Evolutionary conservation across 2,329 filamentous ascomycete genomes (phyloP), one percentile per base, ranked within the genome.

Genomic region (Didymella exigua): DNA sequence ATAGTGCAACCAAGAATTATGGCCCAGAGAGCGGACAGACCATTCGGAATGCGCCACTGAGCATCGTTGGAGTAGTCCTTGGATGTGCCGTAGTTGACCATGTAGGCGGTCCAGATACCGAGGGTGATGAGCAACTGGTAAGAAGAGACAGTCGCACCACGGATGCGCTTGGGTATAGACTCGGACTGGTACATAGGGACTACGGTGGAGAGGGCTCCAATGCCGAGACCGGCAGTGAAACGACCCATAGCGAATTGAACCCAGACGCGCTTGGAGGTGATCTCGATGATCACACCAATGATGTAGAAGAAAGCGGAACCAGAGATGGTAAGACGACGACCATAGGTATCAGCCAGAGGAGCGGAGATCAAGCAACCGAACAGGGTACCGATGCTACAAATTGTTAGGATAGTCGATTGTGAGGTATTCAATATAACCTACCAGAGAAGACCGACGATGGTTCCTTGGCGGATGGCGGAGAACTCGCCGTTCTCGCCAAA

Each of bases 61-160:
- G 79, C 52, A 80, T 81, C 79, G 43, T 82, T 81, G 60, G 70
- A 75, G 7, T 60, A 49, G 54, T 77, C 78, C 11, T 75, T 76
- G 54, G 83, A 76, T 11, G 86, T 89, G 14, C 86, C 85, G 66
- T 77, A 88, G 71, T 89, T 87, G 69, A 81, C 77, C 70, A 76
- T 73, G 59, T 76, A 76, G 0, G 76, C 80, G 16, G 79, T 73
- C 62, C 78, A 86, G 69, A 90, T 89, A 58, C 87, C 87, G 27
- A 89, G 76, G 0, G 87, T 89, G 68, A 89, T 86, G 69, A 88
- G 83, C 6, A 89, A 78, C 76, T 89, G 87, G 71, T 89, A 89
- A 26, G 80, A 83, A 2, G 82, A 67, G 48, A 89, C 81, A 29
- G 89, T 79, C 8, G 85, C 79, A 64, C 85, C 86, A 66, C 87